phyloP scores from a whole-genome alignment of 306 rosid species.

The Prinsepia uniflora region DNA sequence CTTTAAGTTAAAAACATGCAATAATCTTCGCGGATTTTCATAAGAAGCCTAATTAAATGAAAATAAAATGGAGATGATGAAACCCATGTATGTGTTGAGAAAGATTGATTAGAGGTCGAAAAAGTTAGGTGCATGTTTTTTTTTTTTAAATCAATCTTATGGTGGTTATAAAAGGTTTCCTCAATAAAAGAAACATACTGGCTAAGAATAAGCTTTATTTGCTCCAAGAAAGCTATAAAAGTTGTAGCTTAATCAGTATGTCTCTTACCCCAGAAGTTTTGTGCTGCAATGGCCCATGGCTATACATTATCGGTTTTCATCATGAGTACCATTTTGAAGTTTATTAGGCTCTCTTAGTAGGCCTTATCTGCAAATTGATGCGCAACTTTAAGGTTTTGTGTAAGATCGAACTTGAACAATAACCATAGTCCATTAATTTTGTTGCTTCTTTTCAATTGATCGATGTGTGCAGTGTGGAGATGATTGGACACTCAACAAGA shows the following conservation, averaged over 20 bases:
- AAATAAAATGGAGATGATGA: neutral
- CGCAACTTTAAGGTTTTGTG: slow-evolving; percentile 4
- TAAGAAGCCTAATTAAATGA: too few species aligned
- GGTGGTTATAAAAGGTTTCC: slow-evolving; percentile 54
- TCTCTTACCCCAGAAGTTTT: slow-evolving; percentile 37
- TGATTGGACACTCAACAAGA: slow-evolving; percentile 8
- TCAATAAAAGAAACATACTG: slow-evolving; percentile 42
- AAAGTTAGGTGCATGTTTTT: slow-evolving; percentile 42
- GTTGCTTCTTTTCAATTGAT: neutral
- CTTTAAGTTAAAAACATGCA: too few species aligned
- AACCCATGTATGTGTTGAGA: slow-evolving; percentile 37
- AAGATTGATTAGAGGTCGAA: slow-evolving; percentile 48
- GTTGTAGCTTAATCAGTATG: slow-evolving; percentile 37
- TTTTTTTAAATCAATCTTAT: slow-evolving; percentile 24
- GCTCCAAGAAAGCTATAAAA: slow-evolving; percentile 37
- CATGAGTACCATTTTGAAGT: slow-evolving; percentile 14
- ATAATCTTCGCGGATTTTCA: too few species aligned
- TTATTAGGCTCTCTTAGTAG: slow-evolving; percentile 25
- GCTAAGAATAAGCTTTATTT: slow-evolving; percentile 37
- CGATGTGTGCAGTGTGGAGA: neutral
- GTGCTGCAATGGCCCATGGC: neutral
- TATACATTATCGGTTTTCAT: too few species aligned
- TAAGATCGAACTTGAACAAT: neutral
- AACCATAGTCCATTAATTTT: neutral
- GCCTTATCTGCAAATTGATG: slow-evolving; percentile 32